A percentile compares a stretch with the other conserved stretches of the same genome.
Conservation (phyloP, 805 yeast genomes). For the Myxozyma sirexii region DNA sequence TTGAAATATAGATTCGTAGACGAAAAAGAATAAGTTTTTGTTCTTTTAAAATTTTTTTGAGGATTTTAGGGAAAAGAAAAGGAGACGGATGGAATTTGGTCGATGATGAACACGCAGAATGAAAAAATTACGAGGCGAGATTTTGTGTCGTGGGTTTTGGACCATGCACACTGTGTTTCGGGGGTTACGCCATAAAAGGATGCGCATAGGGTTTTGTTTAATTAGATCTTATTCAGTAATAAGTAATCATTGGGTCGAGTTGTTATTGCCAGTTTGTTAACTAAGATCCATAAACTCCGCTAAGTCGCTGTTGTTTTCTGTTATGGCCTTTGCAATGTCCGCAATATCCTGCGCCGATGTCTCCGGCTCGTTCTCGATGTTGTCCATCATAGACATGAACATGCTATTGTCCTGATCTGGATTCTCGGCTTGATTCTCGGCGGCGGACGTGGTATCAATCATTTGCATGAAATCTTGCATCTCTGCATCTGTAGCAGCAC, state of each 20-base stretch:
- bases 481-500: constrained; percentile 2
- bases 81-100: neutral
- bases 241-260: neutral
- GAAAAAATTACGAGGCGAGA: constrained; percentile 11
- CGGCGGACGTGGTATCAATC: constrained; percentile 7
- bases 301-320: neutral
- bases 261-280: neutral
- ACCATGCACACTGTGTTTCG: neutral
- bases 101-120: constrained; percentile 6
- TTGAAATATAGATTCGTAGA: neutral
- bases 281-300: neutral
- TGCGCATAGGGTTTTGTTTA: neutral
- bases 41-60: constrained; percentile 29
- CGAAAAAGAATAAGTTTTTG: constrained; percentile 16
- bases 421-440: no score
- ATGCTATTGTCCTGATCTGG: neutral
- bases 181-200: neutral
- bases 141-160: constrained; percentile 16
- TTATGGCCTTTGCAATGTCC: constrained; percentile 1
- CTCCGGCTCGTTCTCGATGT: neutral
- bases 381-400: constrained; percentile 9
- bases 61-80: constrained; percentile 16
- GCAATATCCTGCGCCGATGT: constrained; percentile 1
- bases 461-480: constrained; percentile 25
- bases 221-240: neutral